Conservation (phyloP, 768 basidiomycete genomes). For the Tremella mesenterica region DNA sequence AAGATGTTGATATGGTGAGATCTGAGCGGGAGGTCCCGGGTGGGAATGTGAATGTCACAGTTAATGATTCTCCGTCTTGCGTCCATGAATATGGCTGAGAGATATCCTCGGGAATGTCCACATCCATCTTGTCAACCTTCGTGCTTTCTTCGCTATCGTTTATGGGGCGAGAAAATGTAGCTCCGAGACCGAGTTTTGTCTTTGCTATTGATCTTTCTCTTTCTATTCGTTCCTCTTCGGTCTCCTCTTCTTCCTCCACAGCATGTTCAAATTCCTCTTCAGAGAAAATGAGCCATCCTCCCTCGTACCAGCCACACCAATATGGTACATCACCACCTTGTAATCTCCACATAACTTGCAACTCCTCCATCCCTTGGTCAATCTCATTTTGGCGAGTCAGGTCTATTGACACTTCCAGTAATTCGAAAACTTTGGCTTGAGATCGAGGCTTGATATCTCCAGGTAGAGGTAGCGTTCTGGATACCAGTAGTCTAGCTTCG, state of each 20-base stretch:
- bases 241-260: neutral
- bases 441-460: neutral
- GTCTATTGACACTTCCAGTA: slow-evolving; percentile 23
- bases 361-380: slow-evolving; percentile 1
- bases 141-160: neutral
- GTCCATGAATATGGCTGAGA: slow-evolving; percentile 89
- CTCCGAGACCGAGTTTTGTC: slow-evolving; percentile 25
- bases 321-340: slow-evolving; percentile 34
- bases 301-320: slow-evolving; percentile 11
- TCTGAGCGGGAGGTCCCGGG: slow-evolving; percentile 44
- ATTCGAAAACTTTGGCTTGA: slow-evolving; percentile 20
- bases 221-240: slow-evolving; percentile 8
- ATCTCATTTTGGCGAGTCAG: slow-evolving; percentile 5
- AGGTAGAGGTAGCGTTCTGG: slow-evolving; percentile 9
- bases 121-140: neutral
- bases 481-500: slow-evolving; percentile 15
- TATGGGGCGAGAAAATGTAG: neutral
- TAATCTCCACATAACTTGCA: slow-evolving; percentile 24
- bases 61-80: slow-evolving; percentile 73
- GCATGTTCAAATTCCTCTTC: slow-evolving; percentile 13
- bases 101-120: slow-evolving; percentile 18
- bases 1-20: slow-evolving; percentile 5
- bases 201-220: slow-evolving; percentile 10
- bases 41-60: slow-evolving; percentile 75
- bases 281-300: slow-evolving; percentile 28